Base-by-base conservation (phyloP, 768 basidiomycete species). In the Pseudohyphozyma bogoriensis region DNA sequence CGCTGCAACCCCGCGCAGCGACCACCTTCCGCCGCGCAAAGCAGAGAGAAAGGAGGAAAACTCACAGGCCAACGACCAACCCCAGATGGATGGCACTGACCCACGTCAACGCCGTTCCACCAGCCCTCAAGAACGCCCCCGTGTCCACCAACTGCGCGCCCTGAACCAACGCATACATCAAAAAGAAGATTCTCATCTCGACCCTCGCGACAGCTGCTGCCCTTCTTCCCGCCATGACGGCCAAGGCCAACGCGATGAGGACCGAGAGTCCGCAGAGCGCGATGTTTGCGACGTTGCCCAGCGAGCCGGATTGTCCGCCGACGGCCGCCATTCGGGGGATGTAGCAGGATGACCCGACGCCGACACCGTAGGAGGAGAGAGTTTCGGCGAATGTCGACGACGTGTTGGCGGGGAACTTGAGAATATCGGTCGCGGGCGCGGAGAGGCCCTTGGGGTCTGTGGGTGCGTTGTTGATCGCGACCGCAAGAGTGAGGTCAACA, bases 261-360 rank as follows among this genome's bases (percentile, higher is more conserved):
- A 89, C 74, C 69, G 85, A 85, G 52, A 89, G 69, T n/a, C 78
- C 85, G 68, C 88, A 93, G 6, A 81, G 79, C 63, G 89, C 78
- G 71, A 91, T 83, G 72, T 95, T 87, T 60, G 90, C 90, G 63
- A 87, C 81, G 77, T 90, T 89, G 66, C 85, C 88, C 11, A 89
- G 74, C 55, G 73, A 68, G 1, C 74, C 73, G 8, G 67, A n/a
- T 7, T 82, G 80, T 31, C 81, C 80, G 29, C 80, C 73, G 24
- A 77, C 73, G 50, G 63, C 69, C 51, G 80, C 82, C 37, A 83
- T 77, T 44, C 81, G 78, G 7, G 79, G 80, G 62, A 90, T 90
- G 56, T 84, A 85, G 73, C 92, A 97, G 40, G 74, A 73, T 3
- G 87, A 83, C 70, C 89, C 85, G 50, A 96, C 76, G 35, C 93